These are phyloP conservation scores for Yarrowia divulgata DNA, from an alignment of 805 yeast species.

Conservation along the genomic window DNA sequence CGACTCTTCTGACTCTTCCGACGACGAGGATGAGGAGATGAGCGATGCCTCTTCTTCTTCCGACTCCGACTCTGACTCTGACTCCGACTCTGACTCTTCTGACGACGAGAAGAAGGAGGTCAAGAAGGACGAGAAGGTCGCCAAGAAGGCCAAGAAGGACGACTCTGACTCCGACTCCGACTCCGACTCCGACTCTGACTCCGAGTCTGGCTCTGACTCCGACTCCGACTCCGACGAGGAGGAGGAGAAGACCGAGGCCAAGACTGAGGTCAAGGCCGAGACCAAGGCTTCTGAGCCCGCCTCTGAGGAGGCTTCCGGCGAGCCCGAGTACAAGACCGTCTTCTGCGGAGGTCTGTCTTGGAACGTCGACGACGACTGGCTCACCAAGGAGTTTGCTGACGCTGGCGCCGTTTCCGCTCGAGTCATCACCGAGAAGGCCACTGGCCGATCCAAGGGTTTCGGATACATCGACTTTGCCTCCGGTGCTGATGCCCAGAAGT, in stretches of 20 bases:
- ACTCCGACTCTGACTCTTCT: constrained; percentile 41
- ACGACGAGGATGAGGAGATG: constrained; percentile 46
- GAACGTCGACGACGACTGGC: constrained; percentile 96
- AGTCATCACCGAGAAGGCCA: constrained; percentile 90
- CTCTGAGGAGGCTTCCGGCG: constrained; percentile 49
- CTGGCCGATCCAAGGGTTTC: constrained; percentile 95
- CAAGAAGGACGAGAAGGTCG: constrained; percentile 62
- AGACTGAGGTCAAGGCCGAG: constrained; percentile 55
- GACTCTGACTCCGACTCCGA: constrained; percentile 45
- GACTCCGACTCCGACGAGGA: constrained; percentile 50
- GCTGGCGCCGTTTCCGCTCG: constrained; percentile 90
- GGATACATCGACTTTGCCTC: constrained; percentile 89
- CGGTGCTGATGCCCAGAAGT: constrained; percentile 82
- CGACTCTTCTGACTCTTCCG: constrained; percentile 39
- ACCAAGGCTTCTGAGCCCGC: constrained; percentile 47
- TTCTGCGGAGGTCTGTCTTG: constrained; percentile 98
- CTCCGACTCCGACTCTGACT: constrained; percentile 46
- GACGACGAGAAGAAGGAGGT: constrained; percentile 42
- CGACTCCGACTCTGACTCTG: constrained; percentile 42
- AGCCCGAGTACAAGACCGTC: constrained; percentile 72
- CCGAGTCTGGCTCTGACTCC: constrained; percentile 46
- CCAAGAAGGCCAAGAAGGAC: constrained; percentile 58
- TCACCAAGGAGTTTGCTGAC: constrained; percentile 79
- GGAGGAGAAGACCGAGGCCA: constrained; percentile 55
- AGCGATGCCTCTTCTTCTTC: constrained; percentile 49